Evolutionary conservation across 805 yeast species (phyloP), one percentile per base, ranked within the genome.

Genomic region (Lachancea thermotolerans): DNA sequence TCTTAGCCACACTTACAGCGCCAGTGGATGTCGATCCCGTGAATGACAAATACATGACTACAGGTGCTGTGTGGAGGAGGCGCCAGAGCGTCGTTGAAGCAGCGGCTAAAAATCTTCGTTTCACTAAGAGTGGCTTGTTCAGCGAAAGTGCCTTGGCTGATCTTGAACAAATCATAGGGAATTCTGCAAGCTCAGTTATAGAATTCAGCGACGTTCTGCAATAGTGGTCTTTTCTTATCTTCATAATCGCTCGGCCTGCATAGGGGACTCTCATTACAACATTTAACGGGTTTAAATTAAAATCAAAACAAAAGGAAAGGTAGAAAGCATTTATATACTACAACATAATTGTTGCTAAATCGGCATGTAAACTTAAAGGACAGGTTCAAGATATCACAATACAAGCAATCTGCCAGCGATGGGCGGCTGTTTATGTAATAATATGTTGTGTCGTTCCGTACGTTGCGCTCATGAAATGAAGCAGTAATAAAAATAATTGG

Each of bases 21-120:
- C 68, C 68, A 1, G 59, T 64, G 5, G 55, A 53, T 31, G 46
- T 62, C 10, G 55, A 51, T 31, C 53, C 55, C 33, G 44, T 54
- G 25, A 44, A 32, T 8, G 41, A 34, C 4, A 35, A 45, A 39
- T 33, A 41, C 5, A 33, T 47, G 29, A 49, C 44, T 14, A 64
- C 63, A 40, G 56, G 53, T n/a, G 51, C 62, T 2, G 56, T 62
- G 34, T 64, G 68, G 59, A 62, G 79, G 55, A 74, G 89, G 59
- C 70, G 85, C 54, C 82, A 82, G 40, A 80, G 86, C 47, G 73
- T 79, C 43, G 83, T 72, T 1, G 93, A 84, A 54, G 90, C 93
- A 3, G 82, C 81, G 8, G 76, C 79, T 9, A 91, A 85, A 59
- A 90, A 90, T 10, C 68, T 79, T 53, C 69, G 91, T 50, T 79